Base-by-base conservation (phyloP, 768 basidiomycete species). In the Phlebiopsis flavidoalba region DNA sequence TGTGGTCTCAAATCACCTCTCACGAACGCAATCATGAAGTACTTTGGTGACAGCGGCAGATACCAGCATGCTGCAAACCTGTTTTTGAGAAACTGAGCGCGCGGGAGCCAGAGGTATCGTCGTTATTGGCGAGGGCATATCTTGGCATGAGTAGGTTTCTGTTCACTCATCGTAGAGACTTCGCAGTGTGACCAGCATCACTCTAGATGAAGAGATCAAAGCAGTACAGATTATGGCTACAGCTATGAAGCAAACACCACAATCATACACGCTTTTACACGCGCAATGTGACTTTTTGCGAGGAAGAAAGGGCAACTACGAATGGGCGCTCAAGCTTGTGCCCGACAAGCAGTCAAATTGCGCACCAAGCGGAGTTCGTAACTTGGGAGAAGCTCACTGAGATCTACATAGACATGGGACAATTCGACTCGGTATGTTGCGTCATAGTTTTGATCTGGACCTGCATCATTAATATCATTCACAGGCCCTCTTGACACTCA, bases 301-400 rank as follows among this genome's bases (percentile, higher is more conserved):
- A 0, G 84, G 85, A 0, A n/a, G 85, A 98, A 98, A 69, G 40
- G 89, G 88, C 53, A 88, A 88, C 68, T 71, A 79, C 40, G 90
- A 90, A 33, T 98, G 93, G 93, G 95, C 95, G 0, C 80, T 95
- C 60, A 89, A 93, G 69, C 77, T 99, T 40, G n/a, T n/a, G 96
- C 96, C 0, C 84, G 85, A 63, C 93, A 98, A 69, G 97, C 97
- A 0, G 97, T 98, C 70, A 98, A n/a, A 98, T 66, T 96, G 95
- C 65, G 97, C 97, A 0, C 97, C 97, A 6, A 95, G 92, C 77
- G 97, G n/a, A 99, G 72, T 98, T 99, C 65, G 91, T 97, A 19
- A 98, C 96, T 0, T 99, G 97, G 95, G 95, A 98, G 70, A 98
- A 97, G 75, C 76, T 98, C 66, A 95, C 96, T 0, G 93, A 98